Evolutionary conservation across 179 eudicot species (phyloP), one percentile per base, ranked within the genome.

Genomic region (Beta macrorhiza): DNA sequence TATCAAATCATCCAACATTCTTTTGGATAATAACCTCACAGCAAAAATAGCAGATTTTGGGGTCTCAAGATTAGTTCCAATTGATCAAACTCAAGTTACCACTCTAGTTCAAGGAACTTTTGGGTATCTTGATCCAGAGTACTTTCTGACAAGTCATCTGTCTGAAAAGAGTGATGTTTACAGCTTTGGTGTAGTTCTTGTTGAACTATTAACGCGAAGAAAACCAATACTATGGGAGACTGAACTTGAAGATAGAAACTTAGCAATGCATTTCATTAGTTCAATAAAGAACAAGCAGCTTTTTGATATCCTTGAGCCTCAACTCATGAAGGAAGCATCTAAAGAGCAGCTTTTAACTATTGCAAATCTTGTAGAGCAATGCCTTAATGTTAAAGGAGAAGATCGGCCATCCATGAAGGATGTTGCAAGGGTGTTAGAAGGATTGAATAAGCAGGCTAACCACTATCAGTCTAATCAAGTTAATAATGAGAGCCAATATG

Each of bases 91-190:
- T 29, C 83, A 81, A 74, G 70, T 80, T 44, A 73, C 83, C 17
- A 81, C 83, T 12, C 53, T 75, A 20, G 79, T 75, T 17, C 83
- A 75, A 75, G 83, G 83, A 11, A 81, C 83, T 16, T 76, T 75
- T 49, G 83, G 79, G 68, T 81, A 81, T 58, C 78, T 81, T 53
- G 83, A 81, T 81, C 83, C 83, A 10, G 79, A 81, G 75, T 81
- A 81, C 49, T 68, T 74, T n/a, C 57, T 63, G n/a, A 61, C 79
- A 7, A 74, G 75, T 19, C 83, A 75, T 16, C 45, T 81, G 61
- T 59, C 79, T 1, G 83, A 81, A 32, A 81, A 81, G 45, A 81
- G 83, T 45, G 83, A 81, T 67, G 83, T 81, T 45, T 81, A 81
- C 63, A 75, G 79, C 15, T 81, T 81, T 47, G 83, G 79, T 9